Conservation (phyloP, 1,284 basidiomycete species). For the Irpex sp. region DNA sequence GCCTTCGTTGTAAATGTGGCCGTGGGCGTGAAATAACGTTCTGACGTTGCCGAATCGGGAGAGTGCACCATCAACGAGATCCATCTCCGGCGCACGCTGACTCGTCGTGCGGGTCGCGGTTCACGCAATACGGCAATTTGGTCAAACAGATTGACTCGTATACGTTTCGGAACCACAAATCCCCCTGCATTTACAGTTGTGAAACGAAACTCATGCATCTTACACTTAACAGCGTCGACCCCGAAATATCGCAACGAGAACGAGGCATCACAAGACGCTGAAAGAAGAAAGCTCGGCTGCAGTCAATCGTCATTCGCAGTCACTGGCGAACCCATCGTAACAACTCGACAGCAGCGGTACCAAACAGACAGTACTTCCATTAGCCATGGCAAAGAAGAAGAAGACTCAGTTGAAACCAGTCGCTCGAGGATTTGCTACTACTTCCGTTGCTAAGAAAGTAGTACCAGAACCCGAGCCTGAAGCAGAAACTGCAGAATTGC, state of each 20-base stretch:
- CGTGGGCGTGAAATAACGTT: not conserved
- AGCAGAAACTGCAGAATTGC: conserved; percentile 10
- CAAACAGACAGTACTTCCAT: conserved; percentile 3
- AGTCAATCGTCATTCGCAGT: not conserved
- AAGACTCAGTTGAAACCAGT: conserved; percentile 79
- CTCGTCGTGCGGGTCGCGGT: not conserved
- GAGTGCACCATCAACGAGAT: not conserved
- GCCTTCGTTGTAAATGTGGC: not conserved
- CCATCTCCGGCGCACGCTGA: not conserved
- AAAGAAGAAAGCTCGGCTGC: not conserved
- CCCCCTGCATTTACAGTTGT: not conserved
- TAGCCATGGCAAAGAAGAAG: conserved; percentile 80
- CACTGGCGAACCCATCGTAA: not conserved
- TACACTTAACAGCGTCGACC: not conserved
- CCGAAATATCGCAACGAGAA: not conserved
- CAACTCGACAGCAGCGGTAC: not conserved
- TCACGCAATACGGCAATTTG: not conserved
- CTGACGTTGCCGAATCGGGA: not conserved
- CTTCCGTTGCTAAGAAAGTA: conserved; percentile 83
- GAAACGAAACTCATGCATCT: not conserved
- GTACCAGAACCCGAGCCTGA: conserved; percentile 29
- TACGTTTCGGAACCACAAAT: not conserved
- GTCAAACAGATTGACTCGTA: not conserved
- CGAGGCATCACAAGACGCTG: not conserved
- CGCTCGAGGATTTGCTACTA: conserved; percentile 80